phyloP scores from a whole-genome alignment of 768 basidiomycete species.

The Podaxis mareebaensis region DNA sequence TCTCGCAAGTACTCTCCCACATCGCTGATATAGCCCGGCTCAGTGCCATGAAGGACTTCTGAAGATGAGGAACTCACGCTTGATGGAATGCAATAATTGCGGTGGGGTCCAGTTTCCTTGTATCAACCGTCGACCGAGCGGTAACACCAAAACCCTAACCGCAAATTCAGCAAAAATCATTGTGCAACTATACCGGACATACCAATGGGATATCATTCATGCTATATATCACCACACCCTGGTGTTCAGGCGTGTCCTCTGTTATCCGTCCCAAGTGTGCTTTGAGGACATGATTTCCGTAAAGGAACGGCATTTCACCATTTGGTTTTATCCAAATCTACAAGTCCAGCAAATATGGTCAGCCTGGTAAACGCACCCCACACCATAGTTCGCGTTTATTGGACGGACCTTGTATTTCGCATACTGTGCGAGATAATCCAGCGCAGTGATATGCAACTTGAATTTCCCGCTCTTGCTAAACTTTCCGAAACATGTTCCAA shows the following conservation, averaged over 20 bases:
- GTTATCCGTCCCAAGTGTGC: constrained; percentile 99
- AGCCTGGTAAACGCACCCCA: neutral
- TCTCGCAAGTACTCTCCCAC: constrained; percentile 98
- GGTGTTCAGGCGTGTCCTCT: constrained; percentile 98
- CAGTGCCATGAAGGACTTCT: constrained; percentile 14
- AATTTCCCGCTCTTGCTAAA: constrained; percentile 98
- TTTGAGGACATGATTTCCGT: constrained; percentile 98
- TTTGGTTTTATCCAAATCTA: constrained; percentile 99
- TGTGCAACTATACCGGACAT: constrained; percentile 23
- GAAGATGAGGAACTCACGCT: constrained; percentile 56
- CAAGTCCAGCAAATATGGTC: neutral
- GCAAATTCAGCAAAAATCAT: neutral
- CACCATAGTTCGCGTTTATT: neutral
- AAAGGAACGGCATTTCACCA: constrained; percentile 99
- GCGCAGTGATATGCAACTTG: constrained; percentile 91
- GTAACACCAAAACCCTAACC: constrained; percentile 95
- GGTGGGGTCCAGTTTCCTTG: constrained; percentile 95
- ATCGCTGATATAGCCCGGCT: constrained; percentile 54
- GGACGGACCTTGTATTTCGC: constrained; percentile 90
- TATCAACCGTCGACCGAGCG: constrained; percentile 92
- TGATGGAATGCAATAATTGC: constrained; percentile 98
- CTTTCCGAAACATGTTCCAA: constrained; percentile 97
- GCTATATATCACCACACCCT: constrained; percentile 94
- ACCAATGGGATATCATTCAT: constrained; percentile 96
- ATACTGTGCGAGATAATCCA: constrained; percentile 93